A percentile compares a stretch with the other conserved stretches of the same genome.
phyloP scores from a whole-genome alignment of 2,329 filamentous ascomycete genomes.

The Xylaria sp. region DNA sequence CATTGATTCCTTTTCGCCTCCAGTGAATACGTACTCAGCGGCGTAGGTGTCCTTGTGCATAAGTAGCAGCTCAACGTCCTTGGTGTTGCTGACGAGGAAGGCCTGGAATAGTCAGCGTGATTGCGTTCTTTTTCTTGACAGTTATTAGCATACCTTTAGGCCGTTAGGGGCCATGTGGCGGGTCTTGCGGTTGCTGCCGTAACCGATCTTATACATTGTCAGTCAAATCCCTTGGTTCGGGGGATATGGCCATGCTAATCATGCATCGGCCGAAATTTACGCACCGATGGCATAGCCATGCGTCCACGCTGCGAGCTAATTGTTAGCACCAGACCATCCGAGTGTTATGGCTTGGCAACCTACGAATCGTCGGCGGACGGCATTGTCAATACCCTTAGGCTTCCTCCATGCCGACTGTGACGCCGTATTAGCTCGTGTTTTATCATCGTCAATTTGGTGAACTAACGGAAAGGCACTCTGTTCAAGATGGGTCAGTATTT shows the following conservation, averaged over 20 bases:
- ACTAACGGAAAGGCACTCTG: slow-evolving; percentile 41
- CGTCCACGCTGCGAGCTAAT: slow-evolving; percentile 71
- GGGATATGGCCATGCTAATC: slow-evolving; percentile 10
- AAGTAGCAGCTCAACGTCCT: slow-evolving; percentile 95
- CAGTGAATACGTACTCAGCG: slow-evolving; percentile 81
- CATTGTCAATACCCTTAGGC: slow-evolving; percentile 99
- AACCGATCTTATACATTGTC: slow-evolving; percentile 80
- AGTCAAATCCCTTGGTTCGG: slow-evolving; percentile 25
- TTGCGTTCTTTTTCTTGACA: not conserved
- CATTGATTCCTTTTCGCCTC: slow-evolving; percentile 2
- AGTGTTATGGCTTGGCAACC: slow-evolving; percentile 16
- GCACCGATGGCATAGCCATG: slow-evolving; percentile 97
- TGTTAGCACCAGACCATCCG: slow-evolving; percentile 21
- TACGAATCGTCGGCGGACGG: slow-evolving; percentile 91
- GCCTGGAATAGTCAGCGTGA: slow-evolving; percentile 56
- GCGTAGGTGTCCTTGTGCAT: slow-evolving; percentile 99
- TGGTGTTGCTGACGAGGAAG: slow-evolving; percentile 97
- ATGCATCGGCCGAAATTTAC: slow-evolving; percentile 53
- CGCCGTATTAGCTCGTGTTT: slow-evolving; percentile 22
- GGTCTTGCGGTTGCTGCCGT: slow-evolving; percentile 99
- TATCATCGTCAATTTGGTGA: not conserved
- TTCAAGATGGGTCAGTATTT: slow-evolving; percentile 30
- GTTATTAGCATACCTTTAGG: slow-evolving; percentile 74
- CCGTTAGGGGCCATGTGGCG: slow-evolving; percentile 98
- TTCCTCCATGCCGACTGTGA: slow-evolving; percentile 80